A percentile compares a stretch with the other conserved stretches of the same genome.
These are phyloP conservation scores for Cucurbita argyrosperma DNA, from an alignment of 306 rosid genomes.

Conservation along the genomic window DNA sequence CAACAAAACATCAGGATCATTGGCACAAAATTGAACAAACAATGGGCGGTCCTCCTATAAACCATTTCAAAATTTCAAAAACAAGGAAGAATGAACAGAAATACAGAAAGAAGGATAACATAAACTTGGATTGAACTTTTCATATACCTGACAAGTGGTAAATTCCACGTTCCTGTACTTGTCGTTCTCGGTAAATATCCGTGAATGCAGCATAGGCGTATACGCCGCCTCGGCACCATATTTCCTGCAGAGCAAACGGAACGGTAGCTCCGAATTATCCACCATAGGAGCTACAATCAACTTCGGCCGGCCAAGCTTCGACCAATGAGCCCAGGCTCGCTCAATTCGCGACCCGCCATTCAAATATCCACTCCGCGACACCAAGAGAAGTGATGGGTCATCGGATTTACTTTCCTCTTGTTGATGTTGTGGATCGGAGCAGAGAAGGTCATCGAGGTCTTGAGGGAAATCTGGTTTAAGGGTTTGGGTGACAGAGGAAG, in stretches of 20 bases:
- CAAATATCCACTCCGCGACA: slow-evolving; percentile 19
- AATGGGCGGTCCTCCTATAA: slow-evolving; percentile 71
- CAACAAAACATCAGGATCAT: slow-evolving; percentile 59
- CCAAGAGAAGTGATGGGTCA: slow-evolving; percentile 4
- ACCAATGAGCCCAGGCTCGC: slow-evolving; percentile 90
- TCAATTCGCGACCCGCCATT: slow-evolving; percentile 36
- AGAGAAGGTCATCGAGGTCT: slow-evolving; percentile 23
- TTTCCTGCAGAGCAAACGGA: slow-evolving; percentile 80
- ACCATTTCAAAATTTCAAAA: not conserved
- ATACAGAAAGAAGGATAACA: not conserved
- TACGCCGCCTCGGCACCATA: slow-evolving; percentile 63
- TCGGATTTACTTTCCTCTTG: slow-evolving; percentile 1
- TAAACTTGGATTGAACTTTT: not conserved
- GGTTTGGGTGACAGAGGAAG: slow-evolving; percentile 14
- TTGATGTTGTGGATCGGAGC: slow-evolving; percentile 19
- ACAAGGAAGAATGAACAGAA: not conserved
- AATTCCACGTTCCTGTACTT: slow-evolving; percentile 75
- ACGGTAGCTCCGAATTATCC: slow-evolving; percentile 88
- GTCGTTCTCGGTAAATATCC: slow-evolving; percentile 48
- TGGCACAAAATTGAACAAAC: slow-evolving; percentile 93
- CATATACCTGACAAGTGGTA: slow-evolving; percentile 59
- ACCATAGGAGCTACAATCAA: slow-evolving; percentile 90
- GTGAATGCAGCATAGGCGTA: slow-evolving; percentile 50
- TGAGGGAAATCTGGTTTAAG: slow-evolving; percentile 12
- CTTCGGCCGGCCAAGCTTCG: slow-evolving; percentile 65